These are phyloP conservation scores for Babesia caballi DNA, from an alignment of 169 alveolate genomes.

Conservation along the genomic window DNA sequence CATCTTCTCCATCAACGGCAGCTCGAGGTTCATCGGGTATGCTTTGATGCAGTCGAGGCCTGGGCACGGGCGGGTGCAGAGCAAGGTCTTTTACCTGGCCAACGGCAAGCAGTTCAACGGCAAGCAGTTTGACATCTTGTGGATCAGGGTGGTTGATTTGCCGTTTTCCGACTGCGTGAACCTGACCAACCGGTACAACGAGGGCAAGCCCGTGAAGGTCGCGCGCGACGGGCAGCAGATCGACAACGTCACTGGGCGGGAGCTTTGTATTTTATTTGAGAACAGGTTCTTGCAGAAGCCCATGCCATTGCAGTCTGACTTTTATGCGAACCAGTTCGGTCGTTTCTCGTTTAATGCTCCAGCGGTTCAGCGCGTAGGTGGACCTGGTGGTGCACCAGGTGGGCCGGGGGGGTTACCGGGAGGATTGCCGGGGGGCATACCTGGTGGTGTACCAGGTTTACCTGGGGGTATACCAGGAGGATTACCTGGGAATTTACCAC, in stretches of 20 bases:
- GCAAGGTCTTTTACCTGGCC: slow-evolving; percentile 56
- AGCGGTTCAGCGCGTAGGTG: neutral
- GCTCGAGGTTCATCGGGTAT: slow-evolving; percentile 69
- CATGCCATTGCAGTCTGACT: neutral
- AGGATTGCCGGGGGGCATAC: no score
- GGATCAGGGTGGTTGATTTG: slow-evolving; percentile 71
- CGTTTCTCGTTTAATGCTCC: neutral
- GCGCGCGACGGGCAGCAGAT: slow-evolving; percentile 73
- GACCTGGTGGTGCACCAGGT: neutral
- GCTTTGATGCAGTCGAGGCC: slow-evolving; percentile 76
- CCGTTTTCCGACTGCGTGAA: slow-evolving; percentile 62
- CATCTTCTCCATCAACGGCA: slow-evolving; percentile 69
- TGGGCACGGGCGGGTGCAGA: slow-evolving; percentile 54
- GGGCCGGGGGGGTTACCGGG: no score
- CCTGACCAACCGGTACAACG: slow-evolving; percentile 61
- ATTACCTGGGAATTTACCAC: no score
- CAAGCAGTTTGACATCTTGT: slow-evolving; percentile 65
- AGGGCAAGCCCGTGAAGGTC: slow-evolving; percentile 60
- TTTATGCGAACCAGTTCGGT: neutral
- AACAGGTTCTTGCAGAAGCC: slow-evolving; percentile 9
- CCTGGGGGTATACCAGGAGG: no score
- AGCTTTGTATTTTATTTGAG: slow-evolving; percentile 41
- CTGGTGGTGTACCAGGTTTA: no score
- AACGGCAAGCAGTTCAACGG: slow-evolving; percentile 67
- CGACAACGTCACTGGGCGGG: slow-evolving; percentile 35